phyloP scores from a whole-genome alignment of 179 eudicot species.

The Beta corolliflora region DNA sequence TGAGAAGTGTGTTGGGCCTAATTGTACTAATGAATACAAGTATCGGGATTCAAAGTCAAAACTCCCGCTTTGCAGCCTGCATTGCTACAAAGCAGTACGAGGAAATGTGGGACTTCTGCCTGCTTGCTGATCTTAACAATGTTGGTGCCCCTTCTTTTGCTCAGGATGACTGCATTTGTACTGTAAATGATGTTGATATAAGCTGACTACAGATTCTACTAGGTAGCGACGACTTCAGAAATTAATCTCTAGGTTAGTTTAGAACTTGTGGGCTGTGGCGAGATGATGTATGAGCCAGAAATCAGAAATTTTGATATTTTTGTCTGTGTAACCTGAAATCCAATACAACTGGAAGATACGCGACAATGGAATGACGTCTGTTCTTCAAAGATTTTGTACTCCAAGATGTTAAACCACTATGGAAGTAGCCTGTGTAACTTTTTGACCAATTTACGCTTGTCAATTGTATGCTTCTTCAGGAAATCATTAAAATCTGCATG shows the following conservation, averaged over 20 bases:
- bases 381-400: too few relatives aligned
- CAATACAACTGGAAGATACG: background rate
- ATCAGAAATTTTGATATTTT: background rate
- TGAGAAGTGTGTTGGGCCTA: conserved; percentile 76
- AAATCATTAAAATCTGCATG: too few relatives aligned
- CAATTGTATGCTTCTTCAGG: too few relatives aligned
- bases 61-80: conserved; percentile 85
- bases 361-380: too few relatives aligned
- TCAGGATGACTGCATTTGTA: conserved; percentile 3
- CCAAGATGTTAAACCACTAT: too few relatives aligned
- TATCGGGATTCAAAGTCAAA: conserved; percentile 86
- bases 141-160: conserved; percentile 3
- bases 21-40: conserved; percentile 74
- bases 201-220: background rate
- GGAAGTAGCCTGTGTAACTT: too few relatives aligned
- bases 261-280: background rate
- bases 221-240: background rate
- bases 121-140: conserved; percentile 33
- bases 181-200: conserved; percentile 25
- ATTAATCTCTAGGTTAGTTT: background rate
- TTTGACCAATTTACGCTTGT: too few relatives aligned
- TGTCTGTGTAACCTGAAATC: background rate
- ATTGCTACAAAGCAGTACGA: conserved; percentile 76
- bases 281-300: background rate
- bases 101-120: conserved; percentile 25